Percentiles rank a stretch among this genome's conserved stretches.
Evolutionary conservation across 1,284 basidiomycete species (phyloP).

Genomic region (Sphagnurus paluster): DNA sequence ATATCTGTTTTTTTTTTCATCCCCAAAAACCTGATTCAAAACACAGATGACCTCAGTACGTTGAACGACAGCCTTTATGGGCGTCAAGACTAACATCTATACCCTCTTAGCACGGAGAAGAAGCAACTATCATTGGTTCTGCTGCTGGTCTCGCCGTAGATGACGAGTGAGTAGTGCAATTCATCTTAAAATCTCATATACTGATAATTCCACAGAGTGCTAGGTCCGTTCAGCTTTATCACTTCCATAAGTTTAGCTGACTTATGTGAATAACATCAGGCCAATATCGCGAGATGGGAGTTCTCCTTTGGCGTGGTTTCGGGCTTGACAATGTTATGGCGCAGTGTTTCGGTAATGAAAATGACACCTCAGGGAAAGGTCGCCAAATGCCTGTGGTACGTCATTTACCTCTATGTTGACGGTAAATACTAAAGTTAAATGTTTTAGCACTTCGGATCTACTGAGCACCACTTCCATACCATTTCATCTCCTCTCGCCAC

Average conservation of each 20-base stretch:
- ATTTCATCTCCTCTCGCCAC: conserved; percentile 95
- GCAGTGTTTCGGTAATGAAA: conserved; percentile 85
- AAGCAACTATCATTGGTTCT: conserved; percentile 88
- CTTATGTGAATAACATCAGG: conserved; percentile 38
- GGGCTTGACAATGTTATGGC: conserved; percentile 74
- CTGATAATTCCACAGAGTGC: conserved; percentile 43
- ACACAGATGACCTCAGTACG: conserved; percentile 75
- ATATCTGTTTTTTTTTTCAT: conserved; percentile 5
- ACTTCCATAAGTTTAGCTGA: neutral
- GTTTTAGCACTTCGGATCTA: conserved; percentile 82
- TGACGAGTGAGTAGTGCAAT: conserved; percentile 76
- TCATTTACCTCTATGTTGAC: conserved; percentile 3
- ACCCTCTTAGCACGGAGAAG: conserved; percentile 75
- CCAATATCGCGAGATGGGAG: conserved; percentile 89
- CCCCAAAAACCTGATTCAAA: conserved; percentile 14
- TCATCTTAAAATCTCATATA: conserved; percentile 1
- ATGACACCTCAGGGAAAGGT: conserved; percentile 84
- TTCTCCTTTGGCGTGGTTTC: conserved; percentile 87
- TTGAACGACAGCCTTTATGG: conserved; percentile 9
- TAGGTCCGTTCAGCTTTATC: conserved; percentile 48
- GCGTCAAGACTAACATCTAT: conserved; percentile 13
- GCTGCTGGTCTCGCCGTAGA: conserved; percentile 82
- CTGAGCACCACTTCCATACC: conserved; percentile 85
- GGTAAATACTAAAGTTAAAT: neutral
- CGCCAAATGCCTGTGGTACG: conserved; percentile 85